Evolutionary conservation across 2,329 filamentous ascomycete genomes (phyloP), one percentile per base, ranked within the genome.

Genomic region (Microcera coccophila): DNA sequence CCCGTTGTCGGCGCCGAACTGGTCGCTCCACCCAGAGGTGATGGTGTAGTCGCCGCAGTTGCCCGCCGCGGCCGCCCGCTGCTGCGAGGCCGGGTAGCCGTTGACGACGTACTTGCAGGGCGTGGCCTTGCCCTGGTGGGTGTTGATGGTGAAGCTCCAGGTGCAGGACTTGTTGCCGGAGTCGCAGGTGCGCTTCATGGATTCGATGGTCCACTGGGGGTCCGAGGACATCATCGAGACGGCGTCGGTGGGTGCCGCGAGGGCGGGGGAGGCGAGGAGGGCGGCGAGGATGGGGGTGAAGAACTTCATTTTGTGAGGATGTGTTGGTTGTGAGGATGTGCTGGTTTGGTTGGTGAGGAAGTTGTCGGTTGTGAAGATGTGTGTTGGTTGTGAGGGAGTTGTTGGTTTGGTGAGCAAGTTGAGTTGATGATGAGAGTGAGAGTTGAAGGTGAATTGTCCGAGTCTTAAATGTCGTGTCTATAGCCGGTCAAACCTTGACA

Each of bases 1-100:
- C 50, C 74, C 76, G 19, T 72, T 64, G 48, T 60, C 70, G 11
- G 62, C 44, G 38, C 75, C 77, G 50, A 79, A 80, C 54, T 77
- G 70, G 57, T 68, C 75, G 59, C 70, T 75, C 76, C 76, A 80
- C 64, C 73, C 72, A 2, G 71, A 71, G 38, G 72, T 74, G 56
- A 80, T 53, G 48, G 67, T 73, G 67, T 68, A 80, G 44, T 55
- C 56, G 29, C 75, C 76, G 64, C 74, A 79, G 38, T 50, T 64
- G n/a, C n/a, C n/a, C n/a, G n/a, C n/a, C n/a, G n/a, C n/a, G n/a
- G n/a, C n/a, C n/a, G n/a, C n/a, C n/a, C n/a, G n/a, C n/a, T n/a
- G n/a, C n/a, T n/a, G n/a, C 10, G 31, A 11, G 44, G 58, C 50
- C 34, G 69, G 65, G 15, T 66, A 68, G 36, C 66, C 67, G 57